Base-by-base conservation (phyloP, 164 flowering plant species). In the Nymphaea colorata region DNA sequence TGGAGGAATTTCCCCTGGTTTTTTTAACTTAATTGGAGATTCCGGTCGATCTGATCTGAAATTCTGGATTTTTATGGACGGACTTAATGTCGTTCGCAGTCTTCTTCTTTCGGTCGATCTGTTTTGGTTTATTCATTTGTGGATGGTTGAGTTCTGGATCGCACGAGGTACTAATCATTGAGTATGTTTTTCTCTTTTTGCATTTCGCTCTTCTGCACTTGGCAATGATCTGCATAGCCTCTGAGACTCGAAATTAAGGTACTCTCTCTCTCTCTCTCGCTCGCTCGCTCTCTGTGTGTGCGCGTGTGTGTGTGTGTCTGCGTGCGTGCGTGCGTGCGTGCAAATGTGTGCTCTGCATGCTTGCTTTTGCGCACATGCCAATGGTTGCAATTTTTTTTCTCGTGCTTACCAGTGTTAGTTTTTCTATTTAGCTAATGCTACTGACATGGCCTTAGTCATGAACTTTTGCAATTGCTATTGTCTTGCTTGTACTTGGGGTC, bases 191-290 rank as follows among this genome's bases (percentile, higher is more conserved):
- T 51, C 12, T 51, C 2, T 7, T 45, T 45, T 45, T 10, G 5
- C 10, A 5, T 45, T 5, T 47, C 14, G 57, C 3, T 51, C 14
- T 51, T 10, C 12, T 15, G 57, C 57, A 15, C 8, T 51, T 5
- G 8, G 14, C 14, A 8, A 15, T 51, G 36, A 61, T 61, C 64
- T 17, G 12, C 18, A 61, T 87, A 91, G 98, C 98, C 98, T 76
- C 94, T 91, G 78, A 77, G 92, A 82, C 84, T 91, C 53, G 93
- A 91, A 73, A 91, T 91, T 80, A 91, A 91, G 98, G 98, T 91
- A 84, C 74, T 3, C 57, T 53, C 62, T 15, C 41, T 69, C 59
- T 16, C 3, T 64, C 55, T 61, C 7, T 7, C 57, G 14, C 14
- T 10, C 57, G 14, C 57, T 25, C 36, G 36, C 36, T 25, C 36